A percentile compares a stretch with the other conserved stretches of the same genome.
Conservation (phyloP, 164 flowering plant genomes). For the Euptelea pleiosperma region DNA sequence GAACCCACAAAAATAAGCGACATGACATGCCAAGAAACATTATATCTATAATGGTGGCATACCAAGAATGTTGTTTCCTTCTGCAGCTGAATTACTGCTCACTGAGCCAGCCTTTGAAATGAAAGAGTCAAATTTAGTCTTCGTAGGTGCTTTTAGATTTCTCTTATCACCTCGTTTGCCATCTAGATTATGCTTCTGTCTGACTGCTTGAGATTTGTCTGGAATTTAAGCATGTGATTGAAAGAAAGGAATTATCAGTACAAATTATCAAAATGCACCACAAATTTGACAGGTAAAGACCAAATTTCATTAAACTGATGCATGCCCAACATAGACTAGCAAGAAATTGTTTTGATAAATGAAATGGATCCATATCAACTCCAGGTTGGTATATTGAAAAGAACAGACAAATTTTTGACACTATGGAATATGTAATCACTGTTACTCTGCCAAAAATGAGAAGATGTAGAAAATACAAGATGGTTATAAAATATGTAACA, state of each 20-base stretch:
- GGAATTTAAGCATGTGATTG: conserved; percentile 4
- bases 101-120: conserved; percentile 42
- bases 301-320: too few relatives aligned
- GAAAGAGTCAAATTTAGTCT: conserved; percentile 49
- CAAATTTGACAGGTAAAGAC: too few relatives aligned
- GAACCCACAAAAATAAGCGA: background rate
- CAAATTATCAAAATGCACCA: background rate
- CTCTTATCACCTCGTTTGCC: conserved; percentile 63
- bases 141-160: conserved; percentile 41
- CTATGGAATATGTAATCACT: background rate
- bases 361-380: too few relatives aligned
- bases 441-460: background rate
- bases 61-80: conserved; percentile 69
- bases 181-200: conserved; percentile 39
- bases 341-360: too few relatives aligned
- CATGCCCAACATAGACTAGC: too few relatives aligned
- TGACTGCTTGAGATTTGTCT: conserved; percentile 52
- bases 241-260: background rate
- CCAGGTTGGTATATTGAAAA: too few relatives aligned
- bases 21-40: background rate
- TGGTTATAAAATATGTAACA: too few relatives aligned
- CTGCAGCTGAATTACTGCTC: conserved; percentile 42
- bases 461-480: background rate
- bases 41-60: conserved; percentile 21
- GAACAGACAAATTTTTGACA: background rate